phyloP scores from a whole-genome alignment of 305 asterid species.

The Coffea humblotiana region DNA sequence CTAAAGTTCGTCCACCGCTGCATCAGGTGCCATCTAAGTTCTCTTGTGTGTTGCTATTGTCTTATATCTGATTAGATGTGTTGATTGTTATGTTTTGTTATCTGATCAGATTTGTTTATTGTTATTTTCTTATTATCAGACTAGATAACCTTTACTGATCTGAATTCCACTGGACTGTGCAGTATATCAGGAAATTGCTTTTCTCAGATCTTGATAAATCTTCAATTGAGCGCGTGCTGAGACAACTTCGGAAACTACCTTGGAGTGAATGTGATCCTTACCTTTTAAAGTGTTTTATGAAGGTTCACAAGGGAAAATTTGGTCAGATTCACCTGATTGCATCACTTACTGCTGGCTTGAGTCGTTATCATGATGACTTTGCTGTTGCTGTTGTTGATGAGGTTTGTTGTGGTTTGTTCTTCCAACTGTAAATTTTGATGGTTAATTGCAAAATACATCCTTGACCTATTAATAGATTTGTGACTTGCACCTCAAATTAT shows the following conservation, averaged over 20 bases:
- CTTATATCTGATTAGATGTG: constrained; percentile 11
- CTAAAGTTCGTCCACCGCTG: constrained; percentile 95
- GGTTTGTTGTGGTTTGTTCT: constrained; percentile 48
- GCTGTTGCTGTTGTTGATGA: constrained; percentile 96
- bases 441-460: too few species aligned
- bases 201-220: constrained; percentile 96
- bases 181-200: constrained; percentile 94
- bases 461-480: too few species aligned
- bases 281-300: constrained; percentile 93
- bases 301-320: constrained; percentile 97
- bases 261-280: constrained; percentile 91
- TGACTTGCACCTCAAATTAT: too few species aligned
- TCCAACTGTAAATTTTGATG: neutral
- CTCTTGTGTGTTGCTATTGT: constrained; percentile 15
- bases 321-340: constrained; percentile 99
- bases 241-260: constrained; percentile 95
- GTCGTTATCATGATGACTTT: constrained; percentile 94
- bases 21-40: constrained; percentile 66
- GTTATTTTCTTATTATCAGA: constrained; percentile 18
- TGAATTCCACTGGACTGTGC: constrained; percentile 36
- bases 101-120: constrained; percentile 15
- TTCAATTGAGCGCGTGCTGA: constrained; percentile 85
- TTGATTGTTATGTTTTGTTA: constrained; percentile 17
- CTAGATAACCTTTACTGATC: constrained; percentile 7
- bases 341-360: constrained; percentile 91